Percentiles rank a stretch among this genome's conserved stretches.
phyloP scores from a whole-genome alignment of 164 flowering plant genomes.

The Warburgia ugandensis region DNA sequence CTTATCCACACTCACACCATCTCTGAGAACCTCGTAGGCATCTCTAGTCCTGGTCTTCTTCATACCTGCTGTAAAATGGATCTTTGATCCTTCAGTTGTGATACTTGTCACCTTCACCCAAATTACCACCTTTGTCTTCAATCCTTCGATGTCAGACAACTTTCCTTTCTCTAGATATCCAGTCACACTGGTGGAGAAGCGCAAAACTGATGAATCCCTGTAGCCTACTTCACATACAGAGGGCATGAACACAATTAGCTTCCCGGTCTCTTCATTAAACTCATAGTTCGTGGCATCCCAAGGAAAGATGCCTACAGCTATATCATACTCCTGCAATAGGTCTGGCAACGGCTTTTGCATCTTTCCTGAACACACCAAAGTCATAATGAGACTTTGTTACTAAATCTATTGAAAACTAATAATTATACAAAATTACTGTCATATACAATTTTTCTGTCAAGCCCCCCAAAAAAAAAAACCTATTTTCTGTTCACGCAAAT shows the following conservation, averaged over 20 bases:
- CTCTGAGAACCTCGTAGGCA: conserved; percentile 71
- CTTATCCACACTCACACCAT: conserved; percentile 66
- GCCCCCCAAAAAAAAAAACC: neutral
- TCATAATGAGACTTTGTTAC: neutral
- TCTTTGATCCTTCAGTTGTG: conserved; percentile 55
- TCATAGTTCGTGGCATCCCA: conserved; percentile 94
- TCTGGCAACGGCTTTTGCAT: conserved; percentile 86
- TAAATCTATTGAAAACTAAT: neutral
- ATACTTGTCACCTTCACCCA: conserved; percentile 84
- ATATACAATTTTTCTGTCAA: neutral
- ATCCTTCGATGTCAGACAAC: conserved; percentile 70
- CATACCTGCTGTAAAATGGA: conserved; percentile 68
- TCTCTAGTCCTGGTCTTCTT: conserved; percentile 61
- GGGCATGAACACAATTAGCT: conserved; percentile 78
- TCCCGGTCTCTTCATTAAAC: conserved; percentile 79
- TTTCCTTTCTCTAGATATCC: conserved; percentile 89
- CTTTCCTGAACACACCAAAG: conserved; percentile 41
- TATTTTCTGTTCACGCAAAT: neutral
- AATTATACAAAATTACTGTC: neutral
- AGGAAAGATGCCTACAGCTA: conserved; percentile 81
- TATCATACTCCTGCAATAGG: conserved; percentile 66
- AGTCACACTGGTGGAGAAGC: conserved; percentile 60
- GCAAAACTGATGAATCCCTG: conserved; percentile 75
- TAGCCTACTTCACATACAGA: conserved; percentile 84
- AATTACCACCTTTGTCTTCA: conserved; percentile 80